Evolutionary conservation across 805 yeast species (phyloP).

Genomic region (Zygosaccharomyces bisporus): DNA sequence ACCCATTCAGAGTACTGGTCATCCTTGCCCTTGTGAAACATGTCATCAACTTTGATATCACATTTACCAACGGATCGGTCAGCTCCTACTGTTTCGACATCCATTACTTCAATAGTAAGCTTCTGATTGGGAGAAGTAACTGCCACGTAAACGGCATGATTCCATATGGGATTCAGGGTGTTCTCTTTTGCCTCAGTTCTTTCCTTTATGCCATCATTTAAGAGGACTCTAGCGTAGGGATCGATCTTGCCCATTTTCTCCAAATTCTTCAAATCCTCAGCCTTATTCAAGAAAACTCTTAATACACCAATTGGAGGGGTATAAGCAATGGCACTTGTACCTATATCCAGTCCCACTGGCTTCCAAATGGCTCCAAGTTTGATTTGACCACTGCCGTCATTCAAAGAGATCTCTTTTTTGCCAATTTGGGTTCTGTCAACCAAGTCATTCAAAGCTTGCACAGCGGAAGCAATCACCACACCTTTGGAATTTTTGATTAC

Average conservation of each 20-base stretch:
- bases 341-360: slow-evolving; percentile 70
- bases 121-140: slow-evolving; percentile 79
- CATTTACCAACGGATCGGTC: slow-evolving; percentile 88
- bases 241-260: slow-evolving; percentile 89
- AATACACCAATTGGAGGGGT: slow-evolving; percentile 94
- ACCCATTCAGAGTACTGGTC: slow-evolving; percentile 60
- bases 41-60: slow-evolving; percentile 60
- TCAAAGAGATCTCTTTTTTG: slow-evolving; percentile 70
- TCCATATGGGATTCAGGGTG: slow-evolving; percentile 77
- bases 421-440: slow-evolving; percentile 77
- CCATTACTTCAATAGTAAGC: slow-evolving; percentile 87
- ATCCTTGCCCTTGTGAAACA: slow-evolving; percentile 57
- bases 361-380: slow-evolving; percentile 74
- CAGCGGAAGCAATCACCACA: slow-evolving; percentile 54
- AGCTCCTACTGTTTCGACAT: slow-evolving; percentile 69
- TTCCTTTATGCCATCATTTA: slow-evolving; percentile 71
- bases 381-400: slow-evolving; percentile 67
- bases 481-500: slow-evolving; percentile 61
- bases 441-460: slow-evolving; percentile 58
- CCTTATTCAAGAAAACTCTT: slow-evolving; percentile 66
- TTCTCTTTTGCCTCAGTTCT: slow-evolving; percentile 69
- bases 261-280: slow-evolving; percentile 72
- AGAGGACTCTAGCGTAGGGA: slow-evolving; percentile 79
- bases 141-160: slow-evolving; percentile 77
- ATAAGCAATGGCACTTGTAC: slow-evolving; percentile 72